phyloP scores from a whole-genome alignment of 2,329 filamentous ascomycete genomes.

The Epichloe elymi region DNA sequence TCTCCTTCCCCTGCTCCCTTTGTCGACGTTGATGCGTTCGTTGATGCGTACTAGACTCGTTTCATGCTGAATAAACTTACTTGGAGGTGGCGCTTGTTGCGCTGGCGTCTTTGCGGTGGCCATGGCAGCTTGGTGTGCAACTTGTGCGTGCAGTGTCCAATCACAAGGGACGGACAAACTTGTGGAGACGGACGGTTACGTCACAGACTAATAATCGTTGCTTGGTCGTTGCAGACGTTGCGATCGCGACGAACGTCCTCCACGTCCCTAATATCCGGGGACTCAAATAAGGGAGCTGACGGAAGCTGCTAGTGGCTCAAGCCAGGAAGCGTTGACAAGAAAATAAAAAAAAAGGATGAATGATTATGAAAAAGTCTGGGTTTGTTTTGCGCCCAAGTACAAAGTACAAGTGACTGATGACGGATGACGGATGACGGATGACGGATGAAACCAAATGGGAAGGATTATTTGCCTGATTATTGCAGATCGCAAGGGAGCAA shows the following conservation, averaged over 20 bases:
- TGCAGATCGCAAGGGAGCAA: not conserved
- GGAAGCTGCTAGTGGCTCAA: too few relatives aligned
- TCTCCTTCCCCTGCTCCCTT: not conserved
- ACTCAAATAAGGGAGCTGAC: too few relatives aligned
- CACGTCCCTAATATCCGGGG: too few relatives aligned
- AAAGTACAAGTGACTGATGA: not conserved
- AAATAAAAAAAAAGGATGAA: too few relatives aligned
- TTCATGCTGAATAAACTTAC: conserved; percentile 3
- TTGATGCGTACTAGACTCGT: not conserved
- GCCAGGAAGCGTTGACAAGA: too few relatives aligned
- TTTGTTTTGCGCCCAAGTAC: too few relatives aligned
- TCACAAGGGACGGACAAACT: too few relatives aligned
- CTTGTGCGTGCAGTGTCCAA: too few relatives aligned
- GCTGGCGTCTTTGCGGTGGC: conserved; percentile 6
- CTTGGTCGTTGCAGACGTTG: not conserved
- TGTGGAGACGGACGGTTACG: not conserved
- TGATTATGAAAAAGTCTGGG: too few relatives aligned
- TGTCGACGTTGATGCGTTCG: too few relatives aligned
- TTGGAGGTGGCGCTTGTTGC: conserved; percentile 5
- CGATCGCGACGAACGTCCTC: too few relatives aligned
- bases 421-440: not conserved
- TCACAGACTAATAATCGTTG: not conserved
- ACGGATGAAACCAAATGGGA: not conserved
- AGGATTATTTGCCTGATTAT: not conserved
- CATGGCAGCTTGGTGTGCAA: not conserved